Base-by-base conservation (phyloP, 2,329 filamentous ascomycete genomes). In the Fusarium goolgardi region DNA sequence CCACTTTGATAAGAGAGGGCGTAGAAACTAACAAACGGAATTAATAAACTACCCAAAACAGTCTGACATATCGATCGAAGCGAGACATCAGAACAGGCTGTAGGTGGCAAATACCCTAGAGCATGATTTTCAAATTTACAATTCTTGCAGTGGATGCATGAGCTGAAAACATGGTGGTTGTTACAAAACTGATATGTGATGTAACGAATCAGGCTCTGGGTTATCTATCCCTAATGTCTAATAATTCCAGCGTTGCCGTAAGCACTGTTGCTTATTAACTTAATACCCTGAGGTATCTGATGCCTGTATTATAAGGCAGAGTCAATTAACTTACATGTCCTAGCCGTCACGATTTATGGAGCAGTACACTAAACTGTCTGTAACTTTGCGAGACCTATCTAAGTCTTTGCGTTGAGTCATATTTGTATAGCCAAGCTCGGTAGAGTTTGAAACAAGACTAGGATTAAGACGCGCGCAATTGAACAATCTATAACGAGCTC, bases 401-500 rank as follows among this genome's bases (percentile, higher is more conserved):
- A 57, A 0, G 39, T 20, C 4, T 25, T 57, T 7, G 37, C 16
- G 0, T 55, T 57, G 0, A 57, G 49, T 49, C 55, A 57, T 2
- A 57, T n/a, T 0, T 31, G 37, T 0, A 57, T 57, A 1, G 15
- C 37, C 9, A 58, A 6, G 5, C 49, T 58, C 2, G 43, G 3
- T 1, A 58, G 2, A 0, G 43, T 39, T 3, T 37, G 55, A 3
- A 31, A 1, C 3, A 57, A 37, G 1, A 44, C 55, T 7, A 55
- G 31, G 5, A 54, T 35, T 2, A 16, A 44, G 23, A 57, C 44
- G 6, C 55, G 47, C 0, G 23, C 11, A 0, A 43, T 23, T 0
- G 55, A 57, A 47, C 55, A 55, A 16, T 37, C 55, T 2, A 55
- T 16, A 6, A 55, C 37, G 2, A 57, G 12, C 6, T 57, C 55